phyloP scores from a whole-genome alignment of 139 green algal genomes.

The Limnomonas spitsbergensis region DNA sequence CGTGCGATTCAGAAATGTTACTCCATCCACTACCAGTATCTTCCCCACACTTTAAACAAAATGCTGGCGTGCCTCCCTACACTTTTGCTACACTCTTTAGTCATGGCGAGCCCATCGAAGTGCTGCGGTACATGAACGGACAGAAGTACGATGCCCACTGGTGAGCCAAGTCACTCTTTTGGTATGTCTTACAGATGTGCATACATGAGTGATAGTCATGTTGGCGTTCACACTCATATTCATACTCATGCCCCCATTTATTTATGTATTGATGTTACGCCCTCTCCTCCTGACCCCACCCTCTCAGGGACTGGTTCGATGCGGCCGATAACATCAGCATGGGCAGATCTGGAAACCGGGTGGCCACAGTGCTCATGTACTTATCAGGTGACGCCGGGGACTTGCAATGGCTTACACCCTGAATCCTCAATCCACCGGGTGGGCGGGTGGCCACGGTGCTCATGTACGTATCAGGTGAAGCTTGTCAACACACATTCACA shows the following conservation, averaged over 20 bases:
- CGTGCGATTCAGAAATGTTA: not conserved
- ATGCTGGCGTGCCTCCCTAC: not conserved
- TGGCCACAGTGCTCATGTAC: conserved; percentile 56
- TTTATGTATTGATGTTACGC: no score
- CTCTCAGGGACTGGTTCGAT: not conserved
- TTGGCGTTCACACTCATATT: no score
- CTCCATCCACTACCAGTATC: not conserved
- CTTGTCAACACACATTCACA: no score
- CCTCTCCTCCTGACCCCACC: no score
- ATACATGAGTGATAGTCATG: no score
- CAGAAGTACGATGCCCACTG: conserved; percentile 42
- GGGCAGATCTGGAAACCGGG: conserved; percentile 24
- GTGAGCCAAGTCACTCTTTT: not conserved
- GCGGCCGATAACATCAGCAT: not conserved
- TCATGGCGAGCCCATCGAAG: conserved; percentile 18
- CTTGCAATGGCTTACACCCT: no score
- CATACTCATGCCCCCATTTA: no score
- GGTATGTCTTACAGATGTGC: no score
- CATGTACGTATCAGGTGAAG: no score
- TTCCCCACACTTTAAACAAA: not conserved
- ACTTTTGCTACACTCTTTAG: no score
- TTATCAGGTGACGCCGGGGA: conserved; percentile 39
- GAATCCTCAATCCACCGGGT: no score
- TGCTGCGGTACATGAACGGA: conserved; percentile 38
- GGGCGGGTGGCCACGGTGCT: no score